Base-by-base conservation (phyloP, 257 asterid genomes). In the Solanum virginianum region DNA sequence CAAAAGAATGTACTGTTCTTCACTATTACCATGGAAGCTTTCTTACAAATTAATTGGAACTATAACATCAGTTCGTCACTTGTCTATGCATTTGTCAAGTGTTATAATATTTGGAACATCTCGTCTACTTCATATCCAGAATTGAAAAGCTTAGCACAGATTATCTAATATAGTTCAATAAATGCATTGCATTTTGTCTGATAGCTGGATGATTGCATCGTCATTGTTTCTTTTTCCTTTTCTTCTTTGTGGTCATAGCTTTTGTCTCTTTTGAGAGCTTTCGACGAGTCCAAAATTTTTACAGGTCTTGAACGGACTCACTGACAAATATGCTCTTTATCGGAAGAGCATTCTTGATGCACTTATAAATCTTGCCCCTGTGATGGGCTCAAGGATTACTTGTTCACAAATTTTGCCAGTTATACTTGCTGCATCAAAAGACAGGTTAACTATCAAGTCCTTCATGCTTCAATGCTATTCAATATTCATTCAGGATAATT, bases 351-450 rank as follows among this genome's bases (percentile, higher is more conserved):
- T 93, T 53, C 89, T 87, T 56, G 85, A 49, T 32, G 92, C 93
- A 57, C 70, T 90, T 74, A 85, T 92, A 39, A 89, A 89, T 81
- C 92, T 92, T 83, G 90, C 93, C 84, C 91, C 90, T 32, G 88
- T 87, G 41, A 83, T 91, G 90, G 91, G 90, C 57, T 85, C 90
- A 5, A 90, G 88, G 43, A 84, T 90, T 62, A 88, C 92, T 53
- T 86, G 91, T 75, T 88, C 90, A 8, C 87, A 83, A 56, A 85
- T 89, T 83, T 88, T 90, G 57, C 92, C 92, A 18, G 90, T 88
- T 18, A 86, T 90, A 56, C 88, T 95, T 32, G 86, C 89, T 55
- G 90, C 95, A 62, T 89, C 97, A 8, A 92, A 94, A 90, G 99
- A 93, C 91, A 91, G 97, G 98, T 95, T 80, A 69, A 74, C 74